These are phyloP conservation scores for Penicillium sclerotigenum DNA, from an alignment of 2,329 filamentous ascomycete genomes.

Conservation along the genomic window DNA sequence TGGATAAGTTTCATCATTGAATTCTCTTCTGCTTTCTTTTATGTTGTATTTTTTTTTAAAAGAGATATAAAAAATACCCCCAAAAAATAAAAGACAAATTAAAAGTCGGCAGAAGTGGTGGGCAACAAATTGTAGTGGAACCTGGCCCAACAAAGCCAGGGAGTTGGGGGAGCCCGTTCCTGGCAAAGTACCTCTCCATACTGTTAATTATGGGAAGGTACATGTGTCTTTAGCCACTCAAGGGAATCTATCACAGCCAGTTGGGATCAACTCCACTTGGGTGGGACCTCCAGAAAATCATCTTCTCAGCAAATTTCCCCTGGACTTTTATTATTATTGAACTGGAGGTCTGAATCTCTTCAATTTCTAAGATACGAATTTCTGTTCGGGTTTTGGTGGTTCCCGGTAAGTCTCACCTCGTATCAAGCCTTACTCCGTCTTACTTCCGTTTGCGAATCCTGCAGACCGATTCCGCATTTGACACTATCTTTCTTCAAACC, in stretches of 20 bases:
- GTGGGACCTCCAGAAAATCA: conserved; percentile 19
- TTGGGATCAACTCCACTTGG: conserved; percentile 17
- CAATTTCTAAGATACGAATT: background rate
- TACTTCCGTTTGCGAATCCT: conserved; percentile 9
- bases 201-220: conserved; percentile 14
- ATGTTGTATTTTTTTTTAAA: too few relatives aligned
- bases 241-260: background rate
- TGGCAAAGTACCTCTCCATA: conserved; percentile 16
- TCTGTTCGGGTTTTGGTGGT: conserved; percentile 13
- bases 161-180: conserved; percentile 22
- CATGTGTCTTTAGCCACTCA: background rate
- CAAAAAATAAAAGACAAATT: background rate
- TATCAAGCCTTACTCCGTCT: background rate
- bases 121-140: conserved; percentile 15
- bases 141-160: conserved; percentile 28
- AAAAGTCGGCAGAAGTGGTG: conserved; percentile 2
- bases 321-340: background rate
- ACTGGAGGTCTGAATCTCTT: background rate
- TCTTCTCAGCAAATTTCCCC: conserved; percentile 21
- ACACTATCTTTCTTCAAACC: background rate
- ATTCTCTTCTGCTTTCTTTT: background rate
- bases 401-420: conserved; percentile 14
- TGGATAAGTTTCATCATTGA: background rate
- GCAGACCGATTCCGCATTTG: conserved; percentile 7
- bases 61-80: background rate